Percentiles rank a stretch among this genome's conserved stretches.
Conservation (phyloP, 2,329 filamentous ascomycete genomes). For the Nothophaeocryptopus gaeumannii region DNA sequence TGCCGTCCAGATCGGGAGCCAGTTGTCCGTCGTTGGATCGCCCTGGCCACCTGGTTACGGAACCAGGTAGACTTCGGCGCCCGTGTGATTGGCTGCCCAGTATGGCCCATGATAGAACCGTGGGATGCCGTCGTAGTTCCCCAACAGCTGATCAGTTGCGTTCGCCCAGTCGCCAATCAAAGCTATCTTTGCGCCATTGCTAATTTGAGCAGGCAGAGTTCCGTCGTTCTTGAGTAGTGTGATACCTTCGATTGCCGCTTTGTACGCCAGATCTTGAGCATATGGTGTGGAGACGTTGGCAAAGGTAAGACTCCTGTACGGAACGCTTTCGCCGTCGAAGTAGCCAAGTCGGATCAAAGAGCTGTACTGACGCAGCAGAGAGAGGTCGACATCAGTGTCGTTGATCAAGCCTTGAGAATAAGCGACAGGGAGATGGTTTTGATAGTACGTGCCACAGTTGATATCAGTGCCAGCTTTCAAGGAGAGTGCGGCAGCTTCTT, state of each 20-base stretch:
- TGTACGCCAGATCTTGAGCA: constrained; percentile 55
- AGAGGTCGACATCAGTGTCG: constrained; percentile 47
- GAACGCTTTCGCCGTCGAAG: constrained; percentile 51
- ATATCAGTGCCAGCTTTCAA: constrained; percentile 54
- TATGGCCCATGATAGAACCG: constrained; percentile 56
- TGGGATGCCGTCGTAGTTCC: constrained; percentile 57
- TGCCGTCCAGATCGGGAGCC: constrained; percentile 31
- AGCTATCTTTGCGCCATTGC: constrained; percentile 45
- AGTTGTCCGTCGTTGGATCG: constrained; percentile 35
- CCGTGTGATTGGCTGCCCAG: constrained; percentile 49
- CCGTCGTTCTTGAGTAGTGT: constrained; percentile 55
- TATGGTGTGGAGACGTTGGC: constrained; percentile 55
- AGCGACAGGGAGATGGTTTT: constrained; percentile 45
- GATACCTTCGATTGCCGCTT: constrained; percentile 50
- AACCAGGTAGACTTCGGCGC: constrained; percentile 48
- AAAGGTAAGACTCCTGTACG: constrained; percentile 55
- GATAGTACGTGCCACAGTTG: constrained; percentile 52
- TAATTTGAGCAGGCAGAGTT: constrained; percentile 43
- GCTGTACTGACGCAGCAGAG: constrained; percentile 53
- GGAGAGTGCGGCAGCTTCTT: constrained; percentile 48
- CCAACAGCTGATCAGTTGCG: constrained; percentile 56
- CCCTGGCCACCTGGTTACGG: constrained; percentile 36
- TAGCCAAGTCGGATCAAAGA: constrained; percentile 57
- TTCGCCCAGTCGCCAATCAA: constrained; percentile 60
- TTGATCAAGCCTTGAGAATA: constrained; percentile 44